Evolutionary conservation across 345 rosid genomes (phyloP), one percentile per base, ranked within the genome.

Genomic region (Linum tenue): DNA sequence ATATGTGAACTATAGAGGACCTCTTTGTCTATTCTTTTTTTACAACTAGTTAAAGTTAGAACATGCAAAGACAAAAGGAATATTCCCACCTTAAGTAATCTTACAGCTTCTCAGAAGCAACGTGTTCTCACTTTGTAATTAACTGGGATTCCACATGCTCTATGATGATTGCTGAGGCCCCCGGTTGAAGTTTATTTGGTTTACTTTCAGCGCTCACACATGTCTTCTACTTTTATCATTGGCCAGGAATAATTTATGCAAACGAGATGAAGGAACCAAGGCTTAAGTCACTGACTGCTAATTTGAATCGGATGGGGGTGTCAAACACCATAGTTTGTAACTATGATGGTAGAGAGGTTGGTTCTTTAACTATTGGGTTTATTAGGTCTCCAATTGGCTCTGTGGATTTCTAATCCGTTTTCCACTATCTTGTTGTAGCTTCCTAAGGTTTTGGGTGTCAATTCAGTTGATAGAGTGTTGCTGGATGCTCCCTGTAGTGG

Each of bases 401-500:
- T 36, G 37, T 17, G 31, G 31, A 22, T 4, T 66, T 56, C 8
- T 50, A 65, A 55, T 69, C 51, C 39, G n/a, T 17, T 50, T 67
- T 38, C 11, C 1, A 22, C 31, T 22, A 22, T 22, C 3, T 31
- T 22, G 38, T 70, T 72, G 78, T 86, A 91, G 97, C 80, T 91
- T 59, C 85, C 91, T 22, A 91, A 80, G 81, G 83, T 81, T 65
- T 80, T 88, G 71, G 97, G 97, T 61, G 75, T 72, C 62, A 91
- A 84, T 68, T 70, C 88, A 5, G 90, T 88, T 55, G 97, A 91
- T 67, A 86, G 97, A 76, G 94, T 88, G 37, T 71, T 89, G 84
- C 77, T 92, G 70, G 96, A 88, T 88, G 99, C 99, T 50, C 99
- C 99, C 62, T 92, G 99, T 74, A 90, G 96, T 78, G 99, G 99